Evolutionary conservation across 192 early-diverging fungal genomes (phyloP), one percentile per base, ranked within the genome.

Genomic region (Fimicolochytrium jonesii): DNA sequence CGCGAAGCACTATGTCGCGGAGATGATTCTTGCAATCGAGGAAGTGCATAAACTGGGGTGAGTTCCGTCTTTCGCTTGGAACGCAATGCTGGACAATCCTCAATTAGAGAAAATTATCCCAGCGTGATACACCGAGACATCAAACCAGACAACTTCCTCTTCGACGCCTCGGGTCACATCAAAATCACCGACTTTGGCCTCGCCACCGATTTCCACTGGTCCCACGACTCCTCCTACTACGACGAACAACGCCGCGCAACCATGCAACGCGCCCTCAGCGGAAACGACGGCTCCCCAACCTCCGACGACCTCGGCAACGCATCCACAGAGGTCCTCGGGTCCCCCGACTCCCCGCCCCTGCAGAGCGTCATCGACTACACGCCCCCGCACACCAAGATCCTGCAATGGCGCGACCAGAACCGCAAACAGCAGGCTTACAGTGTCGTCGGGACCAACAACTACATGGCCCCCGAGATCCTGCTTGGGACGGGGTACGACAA

Each of bases 141-240:
- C 52, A 88, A 88, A 56, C 87, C 87, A 5, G 87, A 88, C 72
- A 88, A 88, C 67, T 85, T 88, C 41, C 61, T 88, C 11, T 85
- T 88, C 60, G 77, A 85, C 65, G 65, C 67, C 2, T 70, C 84
- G 10, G 87, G 87, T 4, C 86, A 88, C 67, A 74, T 88, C 63
- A 78, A 73, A 69, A 65, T 88, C 15, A 79, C 87, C 2, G 87
- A 88, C 58, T 88, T 88, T 59, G 87, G 87, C 25, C 69, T 88
- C 0, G 85, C 87, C 0, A 86, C 84, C 4, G 87, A 87, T 62
- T 80, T 84, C 48, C 82, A 85, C 63, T 86, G 82, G 80, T 62
- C 75, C 0, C 86, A 84, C 50, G 74, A 79, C 62, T 79, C 79
- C n/a, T 59, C 69, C 23, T 87, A 83, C 68, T 86, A 83, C 53